phyloP scores from a whole-genome alignment of 2,329 filamentous ascomycete genomes.

The Thelonectria olida region DNA sequence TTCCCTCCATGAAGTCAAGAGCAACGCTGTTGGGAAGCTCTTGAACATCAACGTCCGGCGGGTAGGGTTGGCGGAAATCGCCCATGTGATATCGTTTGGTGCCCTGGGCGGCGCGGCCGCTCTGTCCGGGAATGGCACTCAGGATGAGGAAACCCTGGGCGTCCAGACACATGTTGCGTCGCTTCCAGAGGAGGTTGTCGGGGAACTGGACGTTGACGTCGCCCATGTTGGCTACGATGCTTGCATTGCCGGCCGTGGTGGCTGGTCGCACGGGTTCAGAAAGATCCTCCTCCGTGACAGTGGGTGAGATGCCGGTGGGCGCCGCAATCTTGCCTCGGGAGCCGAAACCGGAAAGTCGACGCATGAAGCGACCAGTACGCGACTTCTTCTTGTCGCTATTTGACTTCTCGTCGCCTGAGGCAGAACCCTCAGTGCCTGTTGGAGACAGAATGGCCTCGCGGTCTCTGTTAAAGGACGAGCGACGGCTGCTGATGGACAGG shows the following conservation, averaged over 20 bases:
- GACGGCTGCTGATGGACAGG: slow-evolving; percentile 71
- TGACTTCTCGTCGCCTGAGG: slow-evolving; percentile 58
- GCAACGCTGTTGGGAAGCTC: slow-evolving; percentile 89
- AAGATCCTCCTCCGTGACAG: slow-evolving; percentile 59
- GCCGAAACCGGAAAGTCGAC: slow-evolving; percentile 63
- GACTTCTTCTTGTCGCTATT: slow-evolving; percentile 58
- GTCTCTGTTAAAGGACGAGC: slow-evolving; percentile 61
- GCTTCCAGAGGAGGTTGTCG: slow-evolving; percentile 95
- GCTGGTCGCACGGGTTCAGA: slow-evolving; percentile 38
- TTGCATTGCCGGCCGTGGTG: slow-evolving; percentile 42
- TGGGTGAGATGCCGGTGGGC: slow-evolving; percentile 57
- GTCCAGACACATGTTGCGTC: slow-evolving; percentile 87
- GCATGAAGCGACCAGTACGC: slow-evolving; percentile 66
- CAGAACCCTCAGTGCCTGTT: slow-evolving; percentile 53
- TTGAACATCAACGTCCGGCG: slow-evolving; percentile 90
- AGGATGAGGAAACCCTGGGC: slow-evolving; percentile 84
- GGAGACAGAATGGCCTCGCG: slow-evolving; percentile 49
- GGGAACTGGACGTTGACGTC: slow-evolving; percentile 98
- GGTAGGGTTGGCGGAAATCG: slow-evolving; percentile 81
- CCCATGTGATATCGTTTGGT: slow-evolving; percentile 85
- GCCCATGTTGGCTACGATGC: slow-evolving; percentile 75
- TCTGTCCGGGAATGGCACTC: slow-evolving; percentile 67
- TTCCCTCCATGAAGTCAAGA: slow-evolving; percentile 68
- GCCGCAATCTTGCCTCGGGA: slow-evolving; percentile 55
- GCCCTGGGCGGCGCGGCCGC: slow-evolving; percentile 54